Evolutionary conservation across 2,329 filamentous ascomycete species (phyloP).

Genomic region (Paecilomyces formosus): DNA sequence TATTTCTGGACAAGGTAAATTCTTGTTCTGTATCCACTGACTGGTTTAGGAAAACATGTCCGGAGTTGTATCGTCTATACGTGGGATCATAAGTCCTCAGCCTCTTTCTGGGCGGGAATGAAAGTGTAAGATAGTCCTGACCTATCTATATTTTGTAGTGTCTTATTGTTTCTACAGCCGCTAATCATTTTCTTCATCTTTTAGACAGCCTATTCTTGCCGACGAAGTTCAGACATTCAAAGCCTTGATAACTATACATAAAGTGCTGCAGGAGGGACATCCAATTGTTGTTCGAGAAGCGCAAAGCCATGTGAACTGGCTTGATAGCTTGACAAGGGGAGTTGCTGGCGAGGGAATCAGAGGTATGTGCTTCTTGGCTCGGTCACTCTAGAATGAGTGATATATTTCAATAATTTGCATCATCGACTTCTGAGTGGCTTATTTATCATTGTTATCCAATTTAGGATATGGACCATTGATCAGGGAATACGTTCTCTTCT

Average conservation of each 20-base stretch:
- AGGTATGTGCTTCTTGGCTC: slow-evolving; percentile 40
- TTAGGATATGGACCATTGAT: slow-evolving; percentile 80
- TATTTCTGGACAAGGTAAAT: slow-evolving; percentile 1
- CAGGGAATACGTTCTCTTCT: slow-evolving; percentile 91
- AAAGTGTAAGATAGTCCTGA: slow-evolving; percentile 68
- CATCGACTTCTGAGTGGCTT: slow-evolving; percentile 4
- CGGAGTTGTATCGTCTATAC: slow-evolving; percentile 97
- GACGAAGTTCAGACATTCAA: slow-evolving; percentile 99
- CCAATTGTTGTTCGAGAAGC: slow-evolving; percentile 81
- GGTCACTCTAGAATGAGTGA: neutral
- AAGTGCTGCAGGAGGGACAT: slow-evolving; percentile 94
- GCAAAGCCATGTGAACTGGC: slow-evolving; percentile 79
- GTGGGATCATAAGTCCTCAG: slow-evolving; percentile 95
- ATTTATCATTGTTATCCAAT: neutral
- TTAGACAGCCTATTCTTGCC: slow-evolving; percentile 89
- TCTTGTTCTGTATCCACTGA: neutral
- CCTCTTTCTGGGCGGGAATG: slow-evolving; percentile 95
- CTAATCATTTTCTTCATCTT: neutral
- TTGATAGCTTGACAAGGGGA: slow-evolving; percentile 83
- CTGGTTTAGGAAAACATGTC: slow-evolving; percentile 71
- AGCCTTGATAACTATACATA: slow-evolving; percentile 92
- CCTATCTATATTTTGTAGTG: slow-evolving; percentile 1
- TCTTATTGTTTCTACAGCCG: slow-evolving; percentile 3
- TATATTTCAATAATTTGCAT: neutral
- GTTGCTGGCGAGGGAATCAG: slow-evolving; percentile 75